Percentiles rank a stretch among this genome's conserved stretches.
Conservation (phyloP, 305 asterid genomes). For the Fraxinus platypoda region DNA sequence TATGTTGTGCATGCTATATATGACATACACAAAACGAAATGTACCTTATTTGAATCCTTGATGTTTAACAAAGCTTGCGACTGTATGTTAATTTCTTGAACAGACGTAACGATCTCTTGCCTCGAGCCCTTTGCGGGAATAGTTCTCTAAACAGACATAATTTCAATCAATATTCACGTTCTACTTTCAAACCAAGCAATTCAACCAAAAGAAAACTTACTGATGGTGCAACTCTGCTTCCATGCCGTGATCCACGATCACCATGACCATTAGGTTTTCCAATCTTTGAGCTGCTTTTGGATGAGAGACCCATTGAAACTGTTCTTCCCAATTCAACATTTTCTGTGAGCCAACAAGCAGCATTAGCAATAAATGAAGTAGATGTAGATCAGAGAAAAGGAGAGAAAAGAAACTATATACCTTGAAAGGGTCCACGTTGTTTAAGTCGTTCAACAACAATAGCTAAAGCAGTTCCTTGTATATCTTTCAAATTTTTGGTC, state of each 20-base stretch:
- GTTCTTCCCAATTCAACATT: constrained; percentile 61
- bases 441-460: constrained; percentile 83
- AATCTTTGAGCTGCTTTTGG: constrained; percentile 62
- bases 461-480: constrained; percentile 95
- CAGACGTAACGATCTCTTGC: constrained; percentile 72
- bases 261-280: constrained; percentile 67
- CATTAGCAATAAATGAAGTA: constrained; percentile 17
- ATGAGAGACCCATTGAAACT: constrained; percentile 46
- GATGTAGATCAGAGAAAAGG: constrained; percentile 9
- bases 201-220: constrained; percentile 51
- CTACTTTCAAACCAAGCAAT: constrained; percentile 8
- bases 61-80: constrained; percentile 79
- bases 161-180: constrained; percentile 18
- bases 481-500: constrained; percentile 81
- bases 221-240: constrained; percentile 73
- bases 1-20: not conserved
- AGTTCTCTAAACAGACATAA: constrained; percentile 52
- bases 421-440: constrained; percentile 68
- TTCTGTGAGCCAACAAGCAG: constrained; percentile 43
- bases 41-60: constrained; percentile 92
- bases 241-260: constrained; percentile 63
- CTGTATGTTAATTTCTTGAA: constrained; percentile 82
- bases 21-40: not conserved
- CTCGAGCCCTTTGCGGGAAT: constrained; percentile 70
- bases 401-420: constrained; percentile 34